A percentile compares a stretch with the other conserved stretches of the same genome.
Conservation (phyloP, 495 filamentous ascomycete genomes). For the Platismatia glauca region DNA sequence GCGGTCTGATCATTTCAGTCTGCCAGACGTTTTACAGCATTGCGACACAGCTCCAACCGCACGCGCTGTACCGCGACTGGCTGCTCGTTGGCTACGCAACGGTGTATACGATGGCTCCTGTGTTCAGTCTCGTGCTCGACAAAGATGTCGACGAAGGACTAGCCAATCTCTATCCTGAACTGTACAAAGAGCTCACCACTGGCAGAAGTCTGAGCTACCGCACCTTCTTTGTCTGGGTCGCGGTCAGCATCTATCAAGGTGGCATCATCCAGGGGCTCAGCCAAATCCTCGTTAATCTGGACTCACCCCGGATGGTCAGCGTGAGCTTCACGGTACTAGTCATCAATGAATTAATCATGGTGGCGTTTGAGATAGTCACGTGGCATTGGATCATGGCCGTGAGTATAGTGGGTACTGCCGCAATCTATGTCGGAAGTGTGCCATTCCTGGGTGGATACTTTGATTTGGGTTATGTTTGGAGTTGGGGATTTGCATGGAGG, state of each 20-base stretch:
- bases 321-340: constrained; percentile 89
- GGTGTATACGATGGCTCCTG: constrained; percentile 87
- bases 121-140: constrained; percentile 94
- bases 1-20: constrained; percentile 86
- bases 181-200: constrained; percentile 89
- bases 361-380: constrained; percentile 88
- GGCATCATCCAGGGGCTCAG: constrained; percentile 86
- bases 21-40: constrained; percentile 98
- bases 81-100: constrained; percentile 95
- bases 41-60: constrained; percentile 80
- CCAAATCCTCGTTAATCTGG: constrained; percentile 71
- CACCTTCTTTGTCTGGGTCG: constrained; percentile 96
- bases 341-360: constrained; percentile 94
- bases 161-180: constrained; percentile 90
- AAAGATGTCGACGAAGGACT: constrained; percentile 88
- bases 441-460: constrained; percentile 88
- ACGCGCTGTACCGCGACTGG: constrained; percentile 94
- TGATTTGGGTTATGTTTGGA: constrained; percentile 72
- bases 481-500: constrained; percentile 78
- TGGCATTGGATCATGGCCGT: constrained; percentile 95
- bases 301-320: constrained; percentile 66
- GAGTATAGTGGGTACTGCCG: constrained; percentile 67
- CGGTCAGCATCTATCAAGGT: constrained; percentile 91
- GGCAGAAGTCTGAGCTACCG: constrained; percentile 79
- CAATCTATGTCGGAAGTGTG: constrained; percentile 70